Conservation (phyloP, 2,329 filamentous ascomycete species). For the Neonectria ditissima region DNA sequence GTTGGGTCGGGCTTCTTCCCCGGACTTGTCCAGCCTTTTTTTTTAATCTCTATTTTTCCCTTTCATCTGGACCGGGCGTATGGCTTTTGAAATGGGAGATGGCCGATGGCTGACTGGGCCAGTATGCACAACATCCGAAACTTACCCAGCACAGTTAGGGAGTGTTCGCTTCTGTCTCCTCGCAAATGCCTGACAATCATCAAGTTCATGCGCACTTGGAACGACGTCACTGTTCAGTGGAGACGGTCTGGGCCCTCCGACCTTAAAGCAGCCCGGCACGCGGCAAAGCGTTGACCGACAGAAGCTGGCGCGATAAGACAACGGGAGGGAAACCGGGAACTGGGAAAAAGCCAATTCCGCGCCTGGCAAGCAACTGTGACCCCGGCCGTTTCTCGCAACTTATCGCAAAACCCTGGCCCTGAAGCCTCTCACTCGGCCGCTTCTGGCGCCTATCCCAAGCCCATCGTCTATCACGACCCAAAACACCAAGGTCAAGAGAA, state of each 20-base stretch:
- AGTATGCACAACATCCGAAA: background rate
- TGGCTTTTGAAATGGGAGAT: background rate
- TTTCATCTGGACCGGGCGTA: no score
- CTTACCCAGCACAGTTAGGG: background rate
- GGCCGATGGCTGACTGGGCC: background rate
- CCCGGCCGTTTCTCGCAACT: conserved; percentile 7
- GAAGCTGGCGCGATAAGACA: background rate
- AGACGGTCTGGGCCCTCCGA: background rate
- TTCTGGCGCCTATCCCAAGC: conserved; percentile 12
- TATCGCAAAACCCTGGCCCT: no score
- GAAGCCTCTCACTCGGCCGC: conserved; percentile 6
- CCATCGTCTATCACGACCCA: background rate
- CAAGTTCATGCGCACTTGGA: conserved; percentile 11
- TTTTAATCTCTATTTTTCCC: background rate
- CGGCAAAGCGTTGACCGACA: background rate
- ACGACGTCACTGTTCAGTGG: background rate
- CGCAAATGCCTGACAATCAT: conserved; percentile 15
- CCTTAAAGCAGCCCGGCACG: background rate
- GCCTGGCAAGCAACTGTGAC: background rate
- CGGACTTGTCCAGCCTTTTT: background rate
- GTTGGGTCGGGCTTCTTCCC: background rate
- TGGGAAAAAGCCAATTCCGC: background rate
- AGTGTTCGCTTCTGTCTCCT: background rate
- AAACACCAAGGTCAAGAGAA: background rate
- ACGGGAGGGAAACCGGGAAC: background rate